phyloP scores from a whole-genome alignment of 1,284 basidiomycete species.

The Porodaedalea pini region DNA sequence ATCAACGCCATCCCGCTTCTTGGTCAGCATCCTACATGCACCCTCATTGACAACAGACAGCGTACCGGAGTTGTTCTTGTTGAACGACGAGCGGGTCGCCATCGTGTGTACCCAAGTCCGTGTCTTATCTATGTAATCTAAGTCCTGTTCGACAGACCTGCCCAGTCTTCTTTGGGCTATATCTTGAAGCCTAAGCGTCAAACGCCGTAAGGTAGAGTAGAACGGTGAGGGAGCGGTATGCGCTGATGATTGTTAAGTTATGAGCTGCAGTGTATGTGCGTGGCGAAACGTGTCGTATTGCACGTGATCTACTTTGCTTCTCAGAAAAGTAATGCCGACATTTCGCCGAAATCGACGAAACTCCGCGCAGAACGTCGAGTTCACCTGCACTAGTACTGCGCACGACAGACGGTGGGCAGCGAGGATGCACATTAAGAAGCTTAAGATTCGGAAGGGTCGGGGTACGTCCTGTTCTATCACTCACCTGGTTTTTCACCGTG shows the following conservation, averaged over 20 bases:
- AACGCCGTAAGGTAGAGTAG: neutral
- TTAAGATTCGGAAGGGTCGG: constrained; percentile 79
- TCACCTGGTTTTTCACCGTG: constrained; percentile 12
- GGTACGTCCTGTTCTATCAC: constrained; percentile 38
- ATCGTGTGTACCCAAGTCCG: constrained; percentile 20
- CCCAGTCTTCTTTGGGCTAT: too few relatives aligned
- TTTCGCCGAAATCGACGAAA: constrained; percentile 3
- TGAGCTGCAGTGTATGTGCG: neutral
- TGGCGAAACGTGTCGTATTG: constrained; percentile 8
- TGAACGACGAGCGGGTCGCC: constrained; percentile 42
- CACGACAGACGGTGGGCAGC: constrained; percentile 17
- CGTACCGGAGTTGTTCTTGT: constrained; percentile 83
- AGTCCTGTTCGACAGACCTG: too few relatives aligned
- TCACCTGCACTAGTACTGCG: neutral
- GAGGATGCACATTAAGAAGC: constrained; percentile 70
- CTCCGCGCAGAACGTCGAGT: neutral
- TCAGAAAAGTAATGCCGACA: neutral
- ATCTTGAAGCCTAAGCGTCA: too few relatives aligned
- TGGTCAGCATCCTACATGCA: neutral
- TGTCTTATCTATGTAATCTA: neutral
- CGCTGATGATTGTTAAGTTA: neutral
- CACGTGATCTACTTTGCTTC: constrained; percentile 11
- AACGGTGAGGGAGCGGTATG: neutral
- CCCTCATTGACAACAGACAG: constrained; percentile 7
- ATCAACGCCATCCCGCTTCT: constrained; percentile 16